phyloP scores from a whole-genome alignment of 306 rosid genomes.

The Argentina anserina region DNA sequence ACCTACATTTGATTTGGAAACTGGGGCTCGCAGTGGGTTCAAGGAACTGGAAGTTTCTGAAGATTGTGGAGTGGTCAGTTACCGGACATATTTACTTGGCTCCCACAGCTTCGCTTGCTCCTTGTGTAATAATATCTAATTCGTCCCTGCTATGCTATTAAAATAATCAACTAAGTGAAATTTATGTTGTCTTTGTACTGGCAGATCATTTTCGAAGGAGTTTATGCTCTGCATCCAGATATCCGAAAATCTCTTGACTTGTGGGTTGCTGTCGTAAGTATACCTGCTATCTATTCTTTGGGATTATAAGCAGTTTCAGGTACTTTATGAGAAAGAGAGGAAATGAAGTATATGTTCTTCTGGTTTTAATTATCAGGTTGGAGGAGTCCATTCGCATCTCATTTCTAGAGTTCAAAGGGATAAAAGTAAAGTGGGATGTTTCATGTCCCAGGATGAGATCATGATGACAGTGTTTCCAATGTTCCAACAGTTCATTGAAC shows the following conservation, averaged over 20 bases:
- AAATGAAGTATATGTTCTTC: neutral
- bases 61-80: constrained; percentile 98
- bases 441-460: constrained; percentile 90
- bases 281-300: constrained; percentile 9
- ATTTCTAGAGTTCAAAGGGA: constrained; percentile 99
- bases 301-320: constrained; percentile 1
- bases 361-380: constrained; percentile 57
- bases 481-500: constrained; percentile 98
- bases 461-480: constrained; percentile 96
- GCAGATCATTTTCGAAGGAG: constrained; percentile 97
- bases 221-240: constrained; percentile 96
- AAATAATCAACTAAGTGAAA: constrained; percentile 13
- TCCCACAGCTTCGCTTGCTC: constrained; percentile 17
- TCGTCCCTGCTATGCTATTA: neutral
- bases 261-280: constrained; percentile 95
- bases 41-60: constrained; percentile 97
- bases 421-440: constrained; percentile 88
- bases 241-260: constrained; percentile 87
- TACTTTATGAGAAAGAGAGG: constrained; percentile 12
- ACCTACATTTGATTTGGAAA: constrained; percentile 90
- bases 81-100: constrained; percentile 20
- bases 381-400: constrained; percentile 99
- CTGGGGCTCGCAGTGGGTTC: constrained; percentile 86
- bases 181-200: constrained; percentile 15
- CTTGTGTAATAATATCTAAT: constrained; percentile 9